Conservation (phyloP, 768 basidiomycete species). For the Tricholoma sp. region DNA sequence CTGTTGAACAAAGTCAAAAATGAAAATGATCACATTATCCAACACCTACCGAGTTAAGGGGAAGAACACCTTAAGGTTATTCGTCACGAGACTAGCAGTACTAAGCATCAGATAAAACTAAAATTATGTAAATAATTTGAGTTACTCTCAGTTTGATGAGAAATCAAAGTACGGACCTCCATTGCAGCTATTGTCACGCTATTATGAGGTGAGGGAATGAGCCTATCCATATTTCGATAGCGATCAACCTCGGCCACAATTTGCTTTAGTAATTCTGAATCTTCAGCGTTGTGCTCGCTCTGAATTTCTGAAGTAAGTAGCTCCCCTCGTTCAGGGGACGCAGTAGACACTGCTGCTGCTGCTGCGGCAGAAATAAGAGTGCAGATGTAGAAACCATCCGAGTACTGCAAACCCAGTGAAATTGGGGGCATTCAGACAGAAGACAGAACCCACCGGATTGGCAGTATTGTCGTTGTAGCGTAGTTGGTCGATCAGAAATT, state of each 20-base stretch:
- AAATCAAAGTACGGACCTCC: slow-evolving; percentile 54
- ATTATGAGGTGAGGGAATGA: slow-evolving; percentile 94
- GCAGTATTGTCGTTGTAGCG: slow-evolving; percentile 93
- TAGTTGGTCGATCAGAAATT: slow-evolving; percentile 88
- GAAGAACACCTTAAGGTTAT: slow-evolving; percentile 74
- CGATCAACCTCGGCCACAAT: slow-evolving; percentile 81
- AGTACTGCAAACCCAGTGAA: slow-evolving; percentile 48
- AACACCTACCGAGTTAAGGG: slow-evolving; percentile 74
- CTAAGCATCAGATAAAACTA: slow-evolving; percentile 81
- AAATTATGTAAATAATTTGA: slow-evolving; percentile 2
- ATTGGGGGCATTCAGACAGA: background rate
- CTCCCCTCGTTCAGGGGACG: slow-evolving; percentile 78
- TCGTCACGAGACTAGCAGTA: slow-evolving; percentile 71
- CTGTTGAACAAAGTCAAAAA: slow-evolving; percentile 36
- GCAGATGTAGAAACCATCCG: slow-evolving; percentile 88
- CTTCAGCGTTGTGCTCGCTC: slow-evolving; percentile 63
- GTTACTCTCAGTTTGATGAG: background rate
- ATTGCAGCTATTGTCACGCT: slow-evolving; percentile 86
- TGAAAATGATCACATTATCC: background rate
- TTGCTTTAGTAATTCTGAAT: slow-evolving; percentile 64
- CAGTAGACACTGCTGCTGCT: slow-evolving; percentile 69
- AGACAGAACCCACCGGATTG: slow-evolving; percentile 58
- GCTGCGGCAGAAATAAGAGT: slow-evolving; percentile 80
- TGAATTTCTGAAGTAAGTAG: slow-evolving; percentile 63
- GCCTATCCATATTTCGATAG: slow-evolving; percentile 90